Conservation (phyloP, 2,329 filamentous ascomycete species). For the Chaetomiaceae sp. region DNA sequence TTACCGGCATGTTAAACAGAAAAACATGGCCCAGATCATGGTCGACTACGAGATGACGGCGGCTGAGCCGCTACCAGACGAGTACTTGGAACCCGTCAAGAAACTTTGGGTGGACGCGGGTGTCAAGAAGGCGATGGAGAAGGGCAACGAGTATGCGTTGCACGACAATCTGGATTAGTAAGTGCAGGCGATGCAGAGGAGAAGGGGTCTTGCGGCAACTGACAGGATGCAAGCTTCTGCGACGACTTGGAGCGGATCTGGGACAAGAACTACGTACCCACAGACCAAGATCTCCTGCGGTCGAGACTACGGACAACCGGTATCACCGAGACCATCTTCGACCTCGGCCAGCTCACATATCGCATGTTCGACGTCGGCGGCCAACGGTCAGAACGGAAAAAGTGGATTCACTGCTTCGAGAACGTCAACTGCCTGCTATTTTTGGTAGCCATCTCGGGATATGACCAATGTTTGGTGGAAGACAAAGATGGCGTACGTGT, state of each 20-base stretch:
- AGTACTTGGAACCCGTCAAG: conserved; percentile 78
- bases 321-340: conserved; percentile 93
- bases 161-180: conserved; percentile 95
- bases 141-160: conserved; percentile 93
- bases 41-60: conserved; percentile 77
- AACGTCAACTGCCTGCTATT: conserved; percentile 91
- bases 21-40: conserved; percentile 71
- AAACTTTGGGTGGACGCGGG: conserved; percentile 78
- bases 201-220: not conserved
- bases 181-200: not conserved
- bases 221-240: conserved; percentile 65
- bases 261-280: conserved; percentile 74
- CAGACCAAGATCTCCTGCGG: conserved; percentile 90
- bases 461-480: conserved; percentile 93
- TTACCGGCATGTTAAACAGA: conserved; percentile 44
- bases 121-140: conserved; percentile 80
- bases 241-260: conserved; percentile 72
- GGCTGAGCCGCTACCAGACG: conserved; percentile 72
- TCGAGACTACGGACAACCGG: conserved; percentile 88
- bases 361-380: conserved; percentile 96
- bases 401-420: conserved; percentile 97
- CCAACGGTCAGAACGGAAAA: conserved; percentile 88
- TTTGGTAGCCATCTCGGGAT: conserved; percentile 90
- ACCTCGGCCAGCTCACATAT: conserved; percentile 86
- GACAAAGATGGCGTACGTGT: conserved; percentile 84